Percentiles rank a stretch among this genome's conserved stretches.
phyloP scores from a whole-genome alignment of 1,139 yeast species.

The Suhomyces kunorum region DNA sequence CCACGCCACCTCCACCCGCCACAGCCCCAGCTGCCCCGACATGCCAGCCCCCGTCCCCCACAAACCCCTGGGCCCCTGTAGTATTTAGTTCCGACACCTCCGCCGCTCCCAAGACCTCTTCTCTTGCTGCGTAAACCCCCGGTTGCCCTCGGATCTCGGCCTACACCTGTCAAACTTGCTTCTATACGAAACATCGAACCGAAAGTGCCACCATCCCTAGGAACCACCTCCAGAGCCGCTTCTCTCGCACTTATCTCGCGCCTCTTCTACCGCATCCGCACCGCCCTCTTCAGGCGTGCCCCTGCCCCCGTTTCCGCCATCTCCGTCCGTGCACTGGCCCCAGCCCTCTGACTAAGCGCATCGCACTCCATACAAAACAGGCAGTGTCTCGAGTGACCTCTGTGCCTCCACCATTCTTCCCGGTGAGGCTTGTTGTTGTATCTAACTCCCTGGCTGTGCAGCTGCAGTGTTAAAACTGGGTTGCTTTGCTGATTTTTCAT shows the following conservation, averaged over 20 bases:
- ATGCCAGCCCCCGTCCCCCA: not conserved
- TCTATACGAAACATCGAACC: not conserved
- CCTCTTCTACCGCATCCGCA: no score
- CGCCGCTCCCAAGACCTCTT: not conserved
- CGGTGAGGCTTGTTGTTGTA: not conserved
- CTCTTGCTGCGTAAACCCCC: not conserved
- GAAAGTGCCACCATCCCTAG: not conserved
- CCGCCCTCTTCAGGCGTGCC: no score
- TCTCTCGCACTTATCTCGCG: not conserved
- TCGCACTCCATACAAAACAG: not conserved
- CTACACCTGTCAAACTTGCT: not conserved
- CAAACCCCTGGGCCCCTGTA: no score
- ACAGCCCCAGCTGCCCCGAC: no score
- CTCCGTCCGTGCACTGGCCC: no score
- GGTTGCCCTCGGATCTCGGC: not conserved
- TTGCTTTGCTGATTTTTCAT: not conserved
- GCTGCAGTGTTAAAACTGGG: not conserved
- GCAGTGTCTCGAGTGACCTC: not conserved
- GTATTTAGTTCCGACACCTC: no score
- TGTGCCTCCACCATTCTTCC: no score
- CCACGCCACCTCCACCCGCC: no score
- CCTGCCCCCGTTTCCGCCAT: no score
- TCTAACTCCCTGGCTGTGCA: not conserved
- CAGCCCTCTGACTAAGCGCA: no score
- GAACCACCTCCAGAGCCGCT: not conserved